Percentiles rank a stretch among this genome's conserved stretches.
Conservation (phyloP, 2,329 filamentous ascomycete genomes). For the Hawksworthiomyces lignivorus region DNA sequence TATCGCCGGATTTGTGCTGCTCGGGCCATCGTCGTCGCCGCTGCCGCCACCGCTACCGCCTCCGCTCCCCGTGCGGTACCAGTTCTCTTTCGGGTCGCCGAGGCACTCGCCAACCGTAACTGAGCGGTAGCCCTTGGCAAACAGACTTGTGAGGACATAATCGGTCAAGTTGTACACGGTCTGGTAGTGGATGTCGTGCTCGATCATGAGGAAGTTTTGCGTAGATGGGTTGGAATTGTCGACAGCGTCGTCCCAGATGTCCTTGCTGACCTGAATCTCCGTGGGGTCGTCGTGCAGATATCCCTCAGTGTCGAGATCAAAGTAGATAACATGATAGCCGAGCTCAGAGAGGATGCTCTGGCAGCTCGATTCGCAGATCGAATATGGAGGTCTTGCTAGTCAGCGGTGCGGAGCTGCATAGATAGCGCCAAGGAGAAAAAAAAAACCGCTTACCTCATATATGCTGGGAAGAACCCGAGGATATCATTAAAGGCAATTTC, state of each 20-base stretch:
- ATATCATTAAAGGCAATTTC: slow-evolving; percentile 37
- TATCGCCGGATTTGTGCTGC: background rate
- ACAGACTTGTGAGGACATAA: slow-evolving; percentile 34
- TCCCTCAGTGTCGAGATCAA: slow-evolving; percentile 29
- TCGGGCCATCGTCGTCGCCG: background rate
- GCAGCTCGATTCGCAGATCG: slow-evolving; percentile 27
- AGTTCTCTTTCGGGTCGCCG: slow-evolving; percentile 40
- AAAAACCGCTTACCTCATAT: slow-evolving; percentile 27
- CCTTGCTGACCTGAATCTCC: slow-evolving; percentile 27
- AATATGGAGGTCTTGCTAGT: slow-evolving; percentile 31
- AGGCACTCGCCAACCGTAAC: slow-evolving; percentile 51
- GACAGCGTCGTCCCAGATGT: slow-evolving; percentile 24
- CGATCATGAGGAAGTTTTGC: slow-evolving; percentile 39
- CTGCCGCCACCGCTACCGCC: slow-evolving; percentile 6
- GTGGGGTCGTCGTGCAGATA: slow-evolving; percentile 24
- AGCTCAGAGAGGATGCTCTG: slow-evolving; percentile 22
- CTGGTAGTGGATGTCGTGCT: slow-evolving; percentile 42
- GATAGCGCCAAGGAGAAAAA: no score
- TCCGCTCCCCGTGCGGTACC: slow-evolving; percentile 37
- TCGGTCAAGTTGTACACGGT: slow-evolving; percentile 39
- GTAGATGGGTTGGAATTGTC: slow-evolving; percentile 14
- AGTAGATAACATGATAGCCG: slow-evolving; percentile 30
- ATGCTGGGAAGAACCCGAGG: slow-evolving; percentile 38
- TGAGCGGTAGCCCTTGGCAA: slow-evolving; percentile 32
- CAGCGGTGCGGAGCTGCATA: no score